Base-by-base conservation (phyloP, 306 rosid genomes). In the Psophocarpus tetragonolobus region DNA sequence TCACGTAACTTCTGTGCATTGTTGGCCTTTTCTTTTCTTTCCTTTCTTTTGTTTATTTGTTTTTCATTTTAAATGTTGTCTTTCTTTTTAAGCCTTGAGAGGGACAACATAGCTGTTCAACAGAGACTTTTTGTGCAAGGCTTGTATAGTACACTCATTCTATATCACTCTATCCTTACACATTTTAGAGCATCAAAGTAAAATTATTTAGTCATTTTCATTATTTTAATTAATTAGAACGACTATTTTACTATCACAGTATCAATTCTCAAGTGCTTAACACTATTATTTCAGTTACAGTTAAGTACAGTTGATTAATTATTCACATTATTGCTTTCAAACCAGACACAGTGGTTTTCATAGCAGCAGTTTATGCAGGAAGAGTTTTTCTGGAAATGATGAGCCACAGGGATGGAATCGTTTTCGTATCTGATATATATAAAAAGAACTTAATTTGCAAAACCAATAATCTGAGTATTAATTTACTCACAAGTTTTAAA, bases 21-120 rank as follows among this genome's bases (percentile, higher is more conserved):
- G 20, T 14, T 62, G 42, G 15, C 45, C 5, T 62, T 61, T 62
- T 33, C 24, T 36, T 58, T 33, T 53, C 26, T 32, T 10, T 10
- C 5, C 47, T 1, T 71, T 15, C 50, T 4, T 18, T 64, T n/a
- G n/a, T n/a, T n/a, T n/a, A n/a, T n/a, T n/a, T n/a, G n/a, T n/a
- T n/a, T 65, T 38, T 5, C 13, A 0, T 33, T 51, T 53, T 20
- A n/a, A 75, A 76, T 3, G 14, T 33, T 23, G 35, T 29, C 15
- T 32, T 20, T 21, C 53, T 38, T 64, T 64, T 36, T 54, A 71
- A 71, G 44, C 48, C 69, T 15, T 44, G 69, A 66, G 23, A 36
- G 73, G 10, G 78, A 68, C 70, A 68, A 47, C 0, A 29, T 6
- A 54, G 68, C 60, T 38, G 73, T 58, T 48, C 67, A 73, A 36